Evolutionary conservation across 202 grass and related monocot genomes (phyloP).

Genomic region (Carex sylvatica): DNA sequence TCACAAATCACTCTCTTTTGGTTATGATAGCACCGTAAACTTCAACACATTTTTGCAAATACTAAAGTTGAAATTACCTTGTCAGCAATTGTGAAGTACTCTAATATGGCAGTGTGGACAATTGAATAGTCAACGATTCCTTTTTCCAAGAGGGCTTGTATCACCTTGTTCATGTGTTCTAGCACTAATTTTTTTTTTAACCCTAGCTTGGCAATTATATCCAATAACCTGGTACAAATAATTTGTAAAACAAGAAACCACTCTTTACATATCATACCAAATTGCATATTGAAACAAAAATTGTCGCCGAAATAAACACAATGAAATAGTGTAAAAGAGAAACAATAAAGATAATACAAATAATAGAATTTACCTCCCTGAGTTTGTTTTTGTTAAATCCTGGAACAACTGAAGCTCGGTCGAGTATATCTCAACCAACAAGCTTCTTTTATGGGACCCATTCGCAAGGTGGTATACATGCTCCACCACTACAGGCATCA

Average conservation of each 20-base stretch:
- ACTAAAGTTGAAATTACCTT: constrained; percentile 49
- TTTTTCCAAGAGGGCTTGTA: constrained; percentile 80
- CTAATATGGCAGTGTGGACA: constrained; percentile 61
- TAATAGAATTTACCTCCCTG: constrained; percentile 40
- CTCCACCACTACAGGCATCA: constrained; percentile 60
- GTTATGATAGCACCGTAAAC: neutral
- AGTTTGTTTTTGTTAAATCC: constrained; percentile 64
- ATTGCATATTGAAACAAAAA: neutral
- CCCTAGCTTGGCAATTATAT: constrained; percentile 87
- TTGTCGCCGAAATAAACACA: neutral
- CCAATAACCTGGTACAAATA: constrained; percentile 59
- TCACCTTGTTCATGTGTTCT: constrained; percentile 63
- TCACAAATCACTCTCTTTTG: neutral
- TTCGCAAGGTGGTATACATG: constrained; percentile 60
- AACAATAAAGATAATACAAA: neutral
- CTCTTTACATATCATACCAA: neutral
- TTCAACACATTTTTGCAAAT: neutral
- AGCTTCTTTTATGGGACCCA: constrained; percentile 59
- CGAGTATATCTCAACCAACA: constrained; percentile 88
- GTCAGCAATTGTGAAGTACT: constrained; percentile 94
- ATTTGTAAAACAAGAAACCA: neutral
- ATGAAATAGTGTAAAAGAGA: neutral
- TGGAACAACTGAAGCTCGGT: constrained; percentile 91
- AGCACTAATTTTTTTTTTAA: constrained; percentile 80
- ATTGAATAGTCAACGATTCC: constrained; percentile 88